phyloP scores from a whole-genome alignment of 306 rosid genomes.

The Medicago ruthenica region DNA sequence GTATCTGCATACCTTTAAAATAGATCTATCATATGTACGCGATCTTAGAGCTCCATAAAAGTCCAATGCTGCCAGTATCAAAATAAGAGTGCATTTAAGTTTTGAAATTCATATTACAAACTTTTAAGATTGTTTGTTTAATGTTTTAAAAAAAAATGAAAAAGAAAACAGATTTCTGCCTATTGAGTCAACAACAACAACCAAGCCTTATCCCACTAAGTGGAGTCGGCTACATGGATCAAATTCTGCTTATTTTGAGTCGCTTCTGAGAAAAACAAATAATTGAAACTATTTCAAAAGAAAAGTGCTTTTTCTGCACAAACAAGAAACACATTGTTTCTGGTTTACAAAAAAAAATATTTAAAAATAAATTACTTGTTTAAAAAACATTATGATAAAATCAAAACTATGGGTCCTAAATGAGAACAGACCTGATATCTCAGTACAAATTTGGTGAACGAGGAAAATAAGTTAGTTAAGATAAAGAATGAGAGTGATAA shows the following conservation, averaged over 20 bases:
- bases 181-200: not conserved
- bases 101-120: not conserved
- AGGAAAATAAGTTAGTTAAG: constrained; percentile 30
- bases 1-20: constrained; percentile 70
- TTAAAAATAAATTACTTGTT: not conserved
- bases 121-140: not conserved
- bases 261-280: not conserved
- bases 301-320: not conserved
- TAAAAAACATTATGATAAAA: not conserved
- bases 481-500: constrained; percentile 32
- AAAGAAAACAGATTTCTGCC: not conserved
- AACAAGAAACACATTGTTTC: not conserved
- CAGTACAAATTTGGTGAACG: constrained; percentile 27
- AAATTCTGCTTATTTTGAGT: not conserved
- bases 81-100: constrained; percentile 28
- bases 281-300: not conserved
- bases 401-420: not conserved
- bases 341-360: not conserved
- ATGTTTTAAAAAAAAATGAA: not conserved
- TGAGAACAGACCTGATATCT: not conserved
- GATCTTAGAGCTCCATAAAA: constrained; percentile 97
- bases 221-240: too few relatives aligned
- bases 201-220: too few relatives aligned
- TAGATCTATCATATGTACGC: constrained; percentile 81
- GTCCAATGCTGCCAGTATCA: constrained; percentile 82